phyloP scores from a whole-genome alignment of 2,329 filamentous ascomycete genomes.

The Tolypocladium album region DNA sequence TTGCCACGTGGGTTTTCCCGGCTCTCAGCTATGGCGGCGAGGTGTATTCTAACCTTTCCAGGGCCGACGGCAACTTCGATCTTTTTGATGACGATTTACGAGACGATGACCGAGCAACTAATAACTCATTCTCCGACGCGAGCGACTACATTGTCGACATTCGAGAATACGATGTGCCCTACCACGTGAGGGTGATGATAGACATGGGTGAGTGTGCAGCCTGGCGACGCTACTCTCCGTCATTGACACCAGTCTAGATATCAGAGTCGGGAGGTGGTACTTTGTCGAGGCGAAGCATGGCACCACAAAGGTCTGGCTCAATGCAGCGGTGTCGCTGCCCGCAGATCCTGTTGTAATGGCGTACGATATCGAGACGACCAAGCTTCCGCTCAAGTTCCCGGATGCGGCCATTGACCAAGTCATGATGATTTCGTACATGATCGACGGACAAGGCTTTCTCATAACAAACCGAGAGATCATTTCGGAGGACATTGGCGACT shows the following conservation, averaged over 20 bases:
- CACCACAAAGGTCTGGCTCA: slow-evolving; percentile 67
- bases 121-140: slow-evolving; percentile 68
- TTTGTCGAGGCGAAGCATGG: slow-evolving; percentile 91
- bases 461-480: slow-evolving; percentile 98
- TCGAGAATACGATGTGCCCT: slow-evolving; percentile 97
- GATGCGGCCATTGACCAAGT: slow-evolving; percentile 91
- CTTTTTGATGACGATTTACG: slow-evolving; percentile 87
- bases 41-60: slow-evolving; percentile 20
- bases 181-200: slow-evolving; percentile 97
- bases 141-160: slow-evolving; percentile 98
- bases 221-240: neutral
- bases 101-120: slow-evolving; percentile 70
- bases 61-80: slow-evolving; percentile 75
- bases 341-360: slow-evolving; percentile 97
- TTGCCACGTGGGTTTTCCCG: slow-evolving; percentile 59
- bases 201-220: slow-evolving; percentile 54
- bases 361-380: slow-evolving; percentile 98
- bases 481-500: slow-evolving; percentile 92
- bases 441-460: slow-evolving; percentile 92
- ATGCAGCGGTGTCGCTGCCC: slow-evolving; percentile 79
- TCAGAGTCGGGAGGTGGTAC: slow-evolving; percentile 96
- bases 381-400: slow-evolving; percentile 91
- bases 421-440: slow-evolving; percentile 99
- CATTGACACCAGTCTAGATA: slow-evolving; percentile 46
- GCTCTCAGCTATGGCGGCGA: neutral